Conservation (phyloP, 345 rosid species). For the Eucalyptus dawsonii region DNA sequence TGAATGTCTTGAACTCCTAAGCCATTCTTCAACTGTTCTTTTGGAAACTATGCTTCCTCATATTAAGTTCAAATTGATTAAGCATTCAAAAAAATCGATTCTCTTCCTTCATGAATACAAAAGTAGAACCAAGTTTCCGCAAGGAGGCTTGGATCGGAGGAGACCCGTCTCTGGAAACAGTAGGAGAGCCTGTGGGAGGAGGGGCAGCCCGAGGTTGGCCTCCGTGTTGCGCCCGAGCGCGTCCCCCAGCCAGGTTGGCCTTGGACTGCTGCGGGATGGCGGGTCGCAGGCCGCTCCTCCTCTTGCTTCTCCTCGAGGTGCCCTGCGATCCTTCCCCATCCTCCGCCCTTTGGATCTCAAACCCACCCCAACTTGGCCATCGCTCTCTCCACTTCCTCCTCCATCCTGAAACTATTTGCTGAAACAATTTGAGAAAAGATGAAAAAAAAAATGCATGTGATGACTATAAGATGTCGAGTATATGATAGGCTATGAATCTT, state of each 20-base stretch:
- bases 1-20: background rate
- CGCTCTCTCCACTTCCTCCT: background rate
- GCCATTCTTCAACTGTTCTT: background rate
- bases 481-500: background rate
- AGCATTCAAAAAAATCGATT: background rate
- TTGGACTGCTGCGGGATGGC: conserved; percentile 33
- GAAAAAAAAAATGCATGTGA: background rate
- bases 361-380: conserved; percentile 24
- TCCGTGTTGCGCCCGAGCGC: conserved; percentile 24
- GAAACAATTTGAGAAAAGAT: background rate
- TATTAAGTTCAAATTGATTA: background rate
- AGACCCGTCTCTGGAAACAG: conserved; percentile 21
- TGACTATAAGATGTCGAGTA: background rate
- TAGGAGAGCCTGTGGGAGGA: conserved; percentile 23
- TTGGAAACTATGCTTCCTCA: background rate
- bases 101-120: background rate
- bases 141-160: conserved; percentile 24
- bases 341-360: conserved; percentile 8
- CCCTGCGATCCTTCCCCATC: too few species aligned
- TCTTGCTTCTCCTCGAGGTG: background rate
- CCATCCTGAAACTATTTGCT: background rate
- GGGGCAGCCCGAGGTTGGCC: conserved; percentile 29
- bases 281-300: conserved; percentile 36
- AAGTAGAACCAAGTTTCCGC: conserved; percentile 23
- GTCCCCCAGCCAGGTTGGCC: conserved; percentile 35